Conservation (phyloP, 2,329 filamentous ascomycete species). For the Chrysoporthe deuterocubensis region DNA sequence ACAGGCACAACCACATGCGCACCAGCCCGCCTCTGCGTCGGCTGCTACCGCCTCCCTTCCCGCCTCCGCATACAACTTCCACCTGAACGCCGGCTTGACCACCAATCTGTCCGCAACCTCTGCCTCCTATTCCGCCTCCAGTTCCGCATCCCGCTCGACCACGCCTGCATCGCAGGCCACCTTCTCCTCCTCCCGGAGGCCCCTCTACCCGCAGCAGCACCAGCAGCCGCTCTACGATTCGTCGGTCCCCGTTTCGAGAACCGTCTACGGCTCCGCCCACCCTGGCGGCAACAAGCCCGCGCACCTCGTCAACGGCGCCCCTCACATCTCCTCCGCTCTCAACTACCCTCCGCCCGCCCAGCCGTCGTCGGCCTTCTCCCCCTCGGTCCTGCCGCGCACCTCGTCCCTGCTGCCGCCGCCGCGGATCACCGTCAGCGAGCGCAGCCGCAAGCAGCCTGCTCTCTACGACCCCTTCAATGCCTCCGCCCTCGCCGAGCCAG, state of each 20-base stretch:
- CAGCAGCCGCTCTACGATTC: slow-evolving; percentile 12
- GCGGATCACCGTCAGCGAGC: slow-evolving; percentile 35
- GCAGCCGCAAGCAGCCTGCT: slow-evolving; percentile 20
- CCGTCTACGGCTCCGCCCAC: slow-evolving; percentile 23
- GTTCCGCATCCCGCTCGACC: slow-evolving; percentile 25
- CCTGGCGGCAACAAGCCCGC: slow-evolving; percentile 15
- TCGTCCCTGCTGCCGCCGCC: slow-evolving; percentile 50
- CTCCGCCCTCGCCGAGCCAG: slow-evolving; percentile 27
- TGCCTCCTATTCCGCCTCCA: slow-evolving; percentile 17
- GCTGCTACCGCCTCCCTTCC: slow-evolving; percentile 22
- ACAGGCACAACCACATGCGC: slow-evolving; percentile 17
- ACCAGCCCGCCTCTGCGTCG: slow-evolving; percentile 21
- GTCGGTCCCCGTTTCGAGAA: slow-evolving; percentile 22
- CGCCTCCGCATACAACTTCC: slow-evolving; percentile 27
- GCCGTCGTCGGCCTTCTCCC: slow-evolving; percentile 36
- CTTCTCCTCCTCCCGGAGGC: slow-evolving; percentile 17
- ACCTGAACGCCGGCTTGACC: slow-evolving; percentile 17
- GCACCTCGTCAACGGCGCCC: slow-evolving; percentile 24
- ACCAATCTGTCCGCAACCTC: slow-evolving; percentile 18
- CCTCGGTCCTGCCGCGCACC: slow-evolving; percentile 44
- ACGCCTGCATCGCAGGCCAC: slow-evolving; percentile 24
- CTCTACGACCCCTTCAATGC: slow-evolving; percentile 36
- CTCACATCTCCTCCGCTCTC: slow-evolving; percentile 29
- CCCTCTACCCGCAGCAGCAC: slow-evolving; percentile 17
- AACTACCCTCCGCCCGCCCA: slow-evolving; percentile 31